These are phyloP conservation scores for Claviceps africana DNA, from an alignment of 2,329 filamentous ascomycete genomes.

Conservation along the genomic window DNA sequence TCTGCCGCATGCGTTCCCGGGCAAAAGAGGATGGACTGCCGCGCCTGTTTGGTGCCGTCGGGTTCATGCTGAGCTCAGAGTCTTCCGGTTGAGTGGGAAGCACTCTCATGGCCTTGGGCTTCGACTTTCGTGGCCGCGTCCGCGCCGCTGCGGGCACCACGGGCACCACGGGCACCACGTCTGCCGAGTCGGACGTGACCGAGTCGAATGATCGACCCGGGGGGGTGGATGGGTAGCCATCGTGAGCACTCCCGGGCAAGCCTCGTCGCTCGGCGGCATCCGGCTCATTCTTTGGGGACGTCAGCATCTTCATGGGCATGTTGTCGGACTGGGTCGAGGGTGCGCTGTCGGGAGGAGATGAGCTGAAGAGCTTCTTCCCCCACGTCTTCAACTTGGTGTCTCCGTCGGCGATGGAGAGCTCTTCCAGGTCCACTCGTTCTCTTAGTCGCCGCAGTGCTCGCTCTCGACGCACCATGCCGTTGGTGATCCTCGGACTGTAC, in stretches of 20 bases:
- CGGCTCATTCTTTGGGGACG: conserved; percentile 1
- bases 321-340: conserved; percentile 7
- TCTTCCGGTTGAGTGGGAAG: conserved; percentile 25
- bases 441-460: conserved; percentile 50
- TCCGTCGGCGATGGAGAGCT: conserved; percentile 18
- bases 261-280: conserved; percentile 1
- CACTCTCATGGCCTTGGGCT: conserved; percentile 18
- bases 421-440: conserved; percentile 33
- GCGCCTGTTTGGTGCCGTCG: conserved; percentile 17
- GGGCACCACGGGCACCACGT: conserved; percentile 7
- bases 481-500: conserved; percentile 59
- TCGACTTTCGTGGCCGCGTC: conserved; percentile 16
- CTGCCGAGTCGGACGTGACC: conserved; percentile 6
- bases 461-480: conserved; percentile 75
- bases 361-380: conserved; percentile 21
- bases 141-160: conserved; percentile 8
- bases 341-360: conserved; percentile 10
- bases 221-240: not conserved
- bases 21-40: conserved; percentile 30
- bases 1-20: conserved; percentile 28
- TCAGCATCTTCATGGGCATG: conserved; percentile 16
- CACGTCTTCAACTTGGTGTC: conserved; percentile 23
- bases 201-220: conserved; percentile 3
- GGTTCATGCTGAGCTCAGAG: conserved; percentile 15
- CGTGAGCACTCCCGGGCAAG: not conserved